Evolutionary conservation across 208 protist genomes (phyloP).

Genomic region (Leptomonas pyrrhocoris): DNA sequence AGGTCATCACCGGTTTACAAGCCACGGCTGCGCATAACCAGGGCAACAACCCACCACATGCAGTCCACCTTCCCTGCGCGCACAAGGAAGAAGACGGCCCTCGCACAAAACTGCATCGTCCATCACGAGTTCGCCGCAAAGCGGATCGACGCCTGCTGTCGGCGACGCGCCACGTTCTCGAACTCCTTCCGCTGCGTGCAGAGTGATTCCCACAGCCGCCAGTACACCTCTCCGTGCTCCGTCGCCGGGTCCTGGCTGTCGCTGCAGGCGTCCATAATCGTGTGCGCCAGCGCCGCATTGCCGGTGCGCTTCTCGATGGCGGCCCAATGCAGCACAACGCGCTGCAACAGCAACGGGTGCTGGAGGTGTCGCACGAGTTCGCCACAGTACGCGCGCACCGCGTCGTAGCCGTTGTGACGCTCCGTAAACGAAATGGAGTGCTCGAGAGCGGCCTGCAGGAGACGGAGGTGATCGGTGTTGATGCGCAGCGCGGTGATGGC

Average conservation of each 20-base stretch:
- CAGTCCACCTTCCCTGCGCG: too few species aligned
- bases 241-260: constrained; percentile 71
- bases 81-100: neutral
- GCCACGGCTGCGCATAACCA: too few species aligned
- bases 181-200: constrained; percentile 66
- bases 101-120: neutral
- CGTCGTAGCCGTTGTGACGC: constrained; percentile 46
- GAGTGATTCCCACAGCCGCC: constrained; percentile 77
- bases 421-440: constrained; percentile 50
- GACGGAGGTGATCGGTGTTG: constrained; percentile 21
- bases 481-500: constrained; percentile 25
- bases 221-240: constrained; percentile 62
- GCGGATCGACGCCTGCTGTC: constrained; percentile 61
- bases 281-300: constrained; percentile 52
- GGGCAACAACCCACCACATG: too few species aligned
- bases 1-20: too few species aligned
- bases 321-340: constrained; percentile 79
- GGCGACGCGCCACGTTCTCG: constrained; percentile 60
- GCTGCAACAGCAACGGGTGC: constrained; percentile 52
- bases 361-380: constrained; percentile 38
- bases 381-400: constrained; percentile 46
- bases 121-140: constrained; percentile 25
- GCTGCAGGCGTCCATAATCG: constrained; percentile 69
- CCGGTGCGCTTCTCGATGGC: constrained; percentile 70
- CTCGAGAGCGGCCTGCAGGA: constrained; percentile 61